phyloP scores from a whole-genome alignment of 108 stramenopile species.

The Mayamaea pseudoterrestris region DNA sequence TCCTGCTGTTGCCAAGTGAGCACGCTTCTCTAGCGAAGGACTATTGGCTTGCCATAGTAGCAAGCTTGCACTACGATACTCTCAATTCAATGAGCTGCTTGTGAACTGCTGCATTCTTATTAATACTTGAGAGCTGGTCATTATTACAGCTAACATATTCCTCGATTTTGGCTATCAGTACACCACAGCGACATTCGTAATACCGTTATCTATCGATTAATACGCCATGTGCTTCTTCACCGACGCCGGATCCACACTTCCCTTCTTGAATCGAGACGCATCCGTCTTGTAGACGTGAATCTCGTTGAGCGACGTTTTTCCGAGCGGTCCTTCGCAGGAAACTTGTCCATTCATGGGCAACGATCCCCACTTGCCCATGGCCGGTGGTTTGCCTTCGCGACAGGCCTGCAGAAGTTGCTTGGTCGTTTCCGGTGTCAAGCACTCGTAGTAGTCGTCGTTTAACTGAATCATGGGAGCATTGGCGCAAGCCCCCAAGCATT shows the following conservation, averaged over 20 bases:
- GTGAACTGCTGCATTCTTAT: no score
- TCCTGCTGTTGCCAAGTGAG: no score
- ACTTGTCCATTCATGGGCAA: constrained; percentile 99
- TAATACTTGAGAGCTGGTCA: no score
- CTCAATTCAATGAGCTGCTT: no score
- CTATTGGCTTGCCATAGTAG: no score
- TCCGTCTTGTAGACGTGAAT: constrained; percentile 61
- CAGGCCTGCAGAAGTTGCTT: constrained; percentile 91
- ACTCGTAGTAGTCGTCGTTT: constrained; percentile 98
- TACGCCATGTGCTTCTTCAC: constrained; percentile 98
- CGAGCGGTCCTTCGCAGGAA: constrained; percentile 96
- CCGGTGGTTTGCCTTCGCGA: constrained; percentile 76
- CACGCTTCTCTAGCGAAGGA: no score
- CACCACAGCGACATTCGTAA: neutral
- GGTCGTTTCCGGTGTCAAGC: constrained; percentile 92
- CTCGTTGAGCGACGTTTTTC: constrained; percentile 81
- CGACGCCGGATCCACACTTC: constrained; percentile 88
- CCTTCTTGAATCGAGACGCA: constrained; percentile 65
- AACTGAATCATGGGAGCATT: constrained; percentile 99
- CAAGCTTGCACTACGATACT: no score
- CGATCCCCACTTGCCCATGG: constrained; percentile 98
- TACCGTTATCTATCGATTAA: constrained; percentile 10
- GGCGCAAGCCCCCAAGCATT: constrained; percentile 99
- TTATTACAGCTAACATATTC: no score
- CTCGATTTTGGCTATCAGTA: neutral